A percentile compares a stretch with the other conserved stretches of the same genome.
Evolutionary conservation across 202 grass and related monocot genomes (phyloP).

Genomic region (Zoysia matrella): DNA sequence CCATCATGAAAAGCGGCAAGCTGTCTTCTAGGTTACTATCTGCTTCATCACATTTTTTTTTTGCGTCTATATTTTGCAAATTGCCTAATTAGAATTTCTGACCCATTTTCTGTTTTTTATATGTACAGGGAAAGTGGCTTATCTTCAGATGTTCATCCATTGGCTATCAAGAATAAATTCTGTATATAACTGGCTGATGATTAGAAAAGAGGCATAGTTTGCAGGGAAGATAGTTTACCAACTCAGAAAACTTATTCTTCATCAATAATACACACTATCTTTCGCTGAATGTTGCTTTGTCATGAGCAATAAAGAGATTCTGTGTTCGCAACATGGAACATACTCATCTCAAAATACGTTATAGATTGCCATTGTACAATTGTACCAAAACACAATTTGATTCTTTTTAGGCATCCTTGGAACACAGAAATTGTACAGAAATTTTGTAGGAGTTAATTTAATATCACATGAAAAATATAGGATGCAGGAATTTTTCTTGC

Average conservation of each 20-base stretch:
- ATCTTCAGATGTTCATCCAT: slow-evolving; percentile 38
- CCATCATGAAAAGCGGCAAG: slow-evolving; percentile 6
- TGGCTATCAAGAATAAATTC: not conserved
- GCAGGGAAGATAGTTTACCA: slow-evolving; percentile 18
- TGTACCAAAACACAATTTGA: no score
- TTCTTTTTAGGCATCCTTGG: no score
- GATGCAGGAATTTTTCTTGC: no score
- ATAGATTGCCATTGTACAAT: not conserved
- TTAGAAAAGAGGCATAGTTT: slow-evolving; percentile 22
- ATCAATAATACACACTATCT: slow-evolving; percentile 24
- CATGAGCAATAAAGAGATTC: slow-evolving; percentile 27
- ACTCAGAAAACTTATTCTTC: slow-evolving; percentile 21
- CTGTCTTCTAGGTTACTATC: slow-evolving; percentile 16
- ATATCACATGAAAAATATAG: no score
- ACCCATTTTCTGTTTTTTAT: slow-evolving; percentile 20
- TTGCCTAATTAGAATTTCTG: slow-evolving; percentile 31
- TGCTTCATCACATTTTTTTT: slow-evolving; percentile 18
- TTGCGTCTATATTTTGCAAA: slow-evolving; percentile 1
- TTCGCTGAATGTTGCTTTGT: slow-evolving; percentile 19
- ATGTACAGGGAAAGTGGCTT: slow-evolving; percentile 24
- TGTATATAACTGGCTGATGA: slow-evolving; percentile 33
- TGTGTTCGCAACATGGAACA: slow-evolving; percentile 11
- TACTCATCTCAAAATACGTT: slow-evolving; percentile 22
- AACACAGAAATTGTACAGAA: no score
- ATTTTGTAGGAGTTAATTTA: no score